Conservation (phyloP, 2,329 filamentous ascomycete genomes). For the Ophiosphaerella herpotricha region DNA sequence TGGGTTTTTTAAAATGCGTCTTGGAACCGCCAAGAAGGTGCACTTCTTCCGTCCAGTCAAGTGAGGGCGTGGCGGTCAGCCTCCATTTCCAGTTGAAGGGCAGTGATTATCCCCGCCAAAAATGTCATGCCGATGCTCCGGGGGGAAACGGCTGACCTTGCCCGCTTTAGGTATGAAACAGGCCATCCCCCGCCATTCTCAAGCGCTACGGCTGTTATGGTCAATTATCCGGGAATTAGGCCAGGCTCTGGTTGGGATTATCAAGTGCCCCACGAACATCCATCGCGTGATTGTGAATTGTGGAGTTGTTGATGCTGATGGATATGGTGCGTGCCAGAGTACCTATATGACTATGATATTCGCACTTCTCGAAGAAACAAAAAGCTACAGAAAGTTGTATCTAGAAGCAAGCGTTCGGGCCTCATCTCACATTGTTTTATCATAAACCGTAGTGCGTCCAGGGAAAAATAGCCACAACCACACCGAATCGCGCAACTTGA, state of each 20-base stretch:
- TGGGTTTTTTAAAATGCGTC: conserved; percentile 20
- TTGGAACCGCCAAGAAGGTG: conserved; percentile 24
- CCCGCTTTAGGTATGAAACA: conserved; percentile 2
- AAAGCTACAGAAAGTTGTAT: too few relatives aligned
- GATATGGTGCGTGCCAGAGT: too few relatives aligned
- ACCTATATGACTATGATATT: too few relatives aligned
- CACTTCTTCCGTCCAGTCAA: conserved; percentile 22
- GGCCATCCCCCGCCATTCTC: conserved; percentile 7
- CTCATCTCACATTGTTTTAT: too few relatives aligned
- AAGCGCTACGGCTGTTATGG: conserved; percentile 18
- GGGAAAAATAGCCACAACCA: too few relatives aligned
- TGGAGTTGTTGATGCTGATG: neutral
- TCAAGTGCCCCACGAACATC: conserved; percentile 14
- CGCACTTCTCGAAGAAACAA: too few relatives aligned
- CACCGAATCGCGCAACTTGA: too few relatives aligned
- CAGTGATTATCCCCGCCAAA: conserved; percentile 1
- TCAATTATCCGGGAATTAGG: conserved; percentile 27
- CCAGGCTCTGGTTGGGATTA: conserved; percentile 4
- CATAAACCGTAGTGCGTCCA: too few relatives aligned
- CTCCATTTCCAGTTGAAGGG: too few relatives aligned
- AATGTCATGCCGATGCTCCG: neutral
- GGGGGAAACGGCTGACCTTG: conserved; percentile 2
- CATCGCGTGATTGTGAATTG: conserved; percentile 9
- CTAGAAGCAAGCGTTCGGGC: too few relatives aligned
- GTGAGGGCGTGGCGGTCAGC: conserved; percentile 5